Conservation (phyloP, 108 stramenopile genomes). For the Fistulifera solaris region DNA sequence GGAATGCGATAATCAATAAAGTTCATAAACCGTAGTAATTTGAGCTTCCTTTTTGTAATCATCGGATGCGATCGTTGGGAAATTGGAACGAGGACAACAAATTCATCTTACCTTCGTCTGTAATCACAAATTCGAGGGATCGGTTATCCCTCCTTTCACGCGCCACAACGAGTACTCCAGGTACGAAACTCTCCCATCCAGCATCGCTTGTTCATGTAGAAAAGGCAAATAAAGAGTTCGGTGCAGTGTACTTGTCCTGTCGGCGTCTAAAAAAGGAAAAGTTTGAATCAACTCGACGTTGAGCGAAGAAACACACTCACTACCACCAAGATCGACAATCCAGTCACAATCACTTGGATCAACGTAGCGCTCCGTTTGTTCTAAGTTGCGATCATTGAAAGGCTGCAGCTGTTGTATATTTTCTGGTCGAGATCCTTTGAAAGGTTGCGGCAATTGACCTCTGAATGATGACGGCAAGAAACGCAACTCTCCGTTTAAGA, state of each 20-base stretch:
- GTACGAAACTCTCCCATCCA: conserved; percentile 17
- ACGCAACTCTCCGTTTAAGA: conserved; percentile 61
- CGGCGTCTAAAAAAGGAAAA: conserved; percentile 36
- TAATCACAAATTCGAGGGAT: not conserved
- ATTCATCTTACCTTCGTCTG: conserved; percentile 1
- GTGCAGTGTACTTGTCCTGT: conserved; percentile 27
- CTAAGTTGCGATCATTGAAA: conserved; percentile 82
- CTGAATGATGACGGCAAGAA: conserved; percentile 82
- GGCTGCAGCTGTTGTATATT: conserved; percentile 12
- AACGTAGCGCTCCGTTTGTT: conserved; percentile 53
- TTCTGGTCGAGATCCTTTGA: conserved; percentile 48
- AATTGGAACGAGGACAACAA: not conserved
- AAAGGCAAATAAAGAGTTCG: conserved; percentile 41
- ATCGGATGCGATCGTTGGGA: not conserved
- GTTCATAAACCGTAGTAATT: conserved; percentile 17
- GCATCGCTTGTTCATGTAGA: conserved; percentile 23
- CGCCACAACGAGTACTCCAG: conserved; percentile 16
- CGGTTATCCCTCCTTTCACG: not conserved
- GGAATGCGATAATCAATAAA: conserved; percentile 2
- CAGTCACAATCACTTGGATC: conserved; percentile 52
- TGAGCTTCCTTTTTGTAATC: conserved; percentile 1
- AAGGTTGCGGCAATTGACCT: conserved; percentile 90
- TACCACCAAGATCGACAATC: conserved; percentile 55
- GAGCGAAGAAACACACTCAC: conserved; percentile 9
- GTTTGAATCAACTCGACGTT: conserved; percentile 16